These are phyloP conservation scores for Sphagnum tenellum DNA, from an alignment of 225 moss, liverwort and hornwort genomes.

Conservation along the genomic window DNA sequence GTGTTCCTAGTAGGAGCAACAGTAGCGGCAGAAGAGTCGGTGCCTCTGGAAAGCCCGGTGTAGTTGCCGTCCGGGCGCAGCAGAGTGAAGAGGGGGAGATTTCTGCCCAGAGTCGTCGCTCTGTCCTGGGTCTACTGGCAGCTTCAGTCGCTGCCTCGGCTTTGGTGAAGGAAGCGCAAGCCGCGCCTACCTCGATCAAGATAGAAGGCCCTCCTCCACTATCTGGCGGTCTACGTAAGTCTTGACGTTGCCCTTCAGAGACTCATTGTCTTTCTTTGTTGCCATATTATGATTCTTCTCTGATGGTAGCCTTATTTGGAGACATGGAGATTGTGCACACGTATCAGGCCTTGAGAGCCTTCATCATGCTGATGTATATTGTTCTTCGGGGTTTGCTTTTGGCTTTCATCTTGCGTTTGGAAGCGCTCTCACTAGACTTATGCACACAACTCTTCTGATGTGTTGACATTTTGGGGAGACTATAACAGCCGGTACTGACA, in stretches of 20 bases:
- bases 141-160: constrained; percentile 42
- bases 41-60: constrained; percentile 19
- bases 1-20: constrained; percentile 14
- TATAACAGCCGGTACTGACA: constrained; percentile 71
- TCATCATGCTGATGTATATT: too few relatives aligned
- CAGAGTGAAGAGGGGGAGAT: constrained; percentile 21
- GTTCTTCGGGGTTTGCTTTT: too few relatives aligned
- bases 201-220: constrained; percentile 29
- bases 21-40: constrained; percentile 23
- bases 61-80: constrained; percentile 20
- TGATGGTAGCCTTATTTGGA: too few relatives aligned
- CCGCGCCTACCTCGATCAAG: constrained; percentile 34
- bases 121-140: constrained; percentile 50
- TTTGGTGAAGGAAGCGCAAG: constrained; percentile 40
- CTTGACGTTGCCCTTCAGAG: too few relatives aligned
- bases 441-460: too few relatives aligned
- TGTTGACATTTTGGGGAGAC: too few relatives aligned
- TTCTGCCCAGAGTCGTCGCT: constrained; percentile 37
- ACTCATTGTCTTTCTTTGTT: too few relatives aligned
- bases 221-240: constrained; percentile 76
- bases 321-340: too few relatives aligned
- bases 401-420: too few relatives aligned
- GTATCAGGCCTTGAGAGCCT: too few relatives aligned
- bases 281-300: too few relatives aligned
- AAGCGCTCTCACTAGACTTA: too few relatives aligned